These are phyloP conservation scores for Cladorrhinum sp. DNA, from an alignment of 2,329 filamentous ascomycete genomes.

Conservation along the genomic window DNA sequence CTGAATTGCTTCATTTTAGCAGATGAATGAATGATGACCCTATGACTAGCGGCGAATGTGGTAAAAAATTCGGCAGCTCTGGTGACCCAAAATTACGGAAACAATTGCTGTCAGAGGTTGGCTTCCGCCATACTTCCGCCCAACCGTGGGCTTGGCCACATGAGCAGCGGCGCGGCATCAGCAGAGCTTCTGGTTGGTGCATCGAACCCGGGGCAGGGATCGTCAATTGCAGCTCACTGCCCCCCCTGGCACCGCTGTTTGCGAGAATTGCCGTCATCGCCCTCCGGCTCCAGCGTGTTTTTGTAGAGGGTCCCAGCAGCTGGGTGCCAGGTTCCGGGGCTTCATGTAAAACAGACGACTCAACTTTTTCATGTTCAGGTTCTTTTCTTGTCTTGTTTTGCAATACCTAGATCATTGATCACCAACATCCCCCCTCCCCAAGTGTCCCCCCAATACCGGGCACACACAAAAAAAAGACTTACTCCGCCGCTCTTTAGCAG, in stretches of 20 bases:
- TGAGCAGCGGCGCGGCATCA: slow-evolving; percentile 12
- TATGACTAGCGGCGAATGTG: background rate
- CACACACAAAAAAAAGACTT: slow-evolving; percentile 19
- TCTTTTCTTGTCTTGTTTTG: background rate
- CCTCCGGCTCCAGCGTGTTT: slow-evolving; percentile 17
- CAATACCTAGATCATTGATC: background rate
- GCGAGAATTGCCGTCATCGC: slow-evolving; percentile 30
- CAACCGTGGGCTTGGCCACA: slow-evolving; percentile 23
- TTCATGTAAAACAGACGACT: background rate
- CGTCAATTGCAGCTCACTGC: background rate
- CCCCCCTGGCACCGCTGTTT: background rate
- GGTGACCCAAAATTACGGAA: background rate
- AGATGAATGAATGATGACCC: too few relatives aligned
- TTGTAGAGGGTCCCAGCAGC: slow-evolving; percentile 3
- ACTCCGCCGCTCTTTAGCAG: slow-evolving; percentile 28
- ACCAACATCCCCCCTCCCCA: background rate
- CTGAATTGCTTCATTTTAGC: background rate
- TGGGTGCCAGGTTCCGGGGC: background rate
- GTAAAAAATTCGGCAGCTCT: background rate
- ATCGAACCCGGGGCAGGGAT: slow-evolving; percentile 15
- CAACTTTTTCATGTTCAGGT: background rate
- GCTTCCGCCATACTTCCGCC: slow-evolving; percentile 15
- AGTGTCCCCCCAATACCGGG: background rate
- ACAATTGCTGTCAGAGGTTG: background rate
- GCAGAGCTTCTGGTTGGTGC: slow-evolving; percentile 21